Conservation (phyloP, 805 yeast species). For the Cyberlindnera lachancei region DNA sequence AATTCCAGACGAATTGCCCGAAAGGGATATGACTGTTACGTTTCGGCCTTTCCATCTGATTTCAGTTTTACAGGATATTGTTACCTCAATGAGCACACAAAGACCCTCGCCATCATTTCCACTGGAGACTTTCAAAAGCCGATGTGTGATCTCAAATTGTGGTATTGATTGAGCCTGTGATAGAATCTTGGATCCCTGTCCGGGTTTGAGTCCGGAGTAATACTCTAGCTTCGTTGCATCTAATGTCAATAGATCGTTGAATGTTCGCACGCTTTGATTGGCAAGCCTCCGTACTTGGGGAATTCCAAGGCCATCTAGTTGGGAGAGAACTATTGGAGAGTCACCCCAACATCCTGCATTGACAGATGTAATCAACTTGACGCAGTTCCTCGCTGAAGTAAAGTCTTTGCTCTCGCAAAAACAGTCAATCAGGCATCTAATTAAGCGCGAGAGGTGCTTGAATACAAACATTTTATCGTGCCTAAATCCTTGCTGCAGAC, state of each 20-base stretch:
- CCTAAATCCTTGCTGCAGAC: slow-evolving; percentile 31
- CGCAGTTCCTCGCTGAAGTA: slow-evolving; percentile 30
- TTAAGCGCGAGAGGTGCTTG: slow-evolving; percentile 34
- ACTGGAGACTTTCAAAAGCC: slow-evolving; percentile 7
- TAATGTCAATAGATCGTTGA: slow-evolving; percentile 26
- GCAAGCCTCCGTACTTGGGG: slow-evolving; percentile 32
- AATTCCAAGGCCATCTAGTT: slow-evolving; percentile 39
- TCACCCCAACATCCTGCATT: slow-evolving; percentile 46
- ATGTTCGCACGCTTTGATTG: slow-evolving; percentile 26
- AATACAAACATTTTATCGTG: slow-evolving; percentile 39
- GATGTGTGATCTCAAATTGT: slow-evolving; percentile 20
- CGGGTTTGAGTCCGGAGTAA: slow-evolving; percentile 32
- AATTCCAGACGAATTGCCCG: slow-evolving; percentile 25
- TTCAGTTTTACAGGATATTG: slow-evolving; percentile 12
- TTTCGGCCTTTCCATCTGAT: slow-evolving; percentile 27
- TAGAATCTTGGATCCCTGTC: slow-evolving; percentile 31
- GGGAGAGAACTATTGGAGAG: slow-evolving; percentile 35
- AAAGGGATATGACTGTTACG: slow-evolving; percentile 26
- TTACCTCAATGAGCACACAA: slow-evolving; percentile 8
- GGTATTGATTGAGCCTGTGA: slow-evolving; percentile 32
- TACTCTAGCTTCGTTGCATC: slow-evolving; percentile 32
- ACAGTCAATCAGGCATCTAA: slow-evolving; percentile 38
- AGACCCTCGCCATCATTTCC: neutral
- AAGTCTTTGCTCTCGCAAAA: slow-evolving; percentile 35
- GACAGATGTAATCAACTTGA: slow-evolving; percentile 33